phyloP scores from a whole-genome alignment of 208 protist genomes.

The Wallacemonas rigidus region DNA sequence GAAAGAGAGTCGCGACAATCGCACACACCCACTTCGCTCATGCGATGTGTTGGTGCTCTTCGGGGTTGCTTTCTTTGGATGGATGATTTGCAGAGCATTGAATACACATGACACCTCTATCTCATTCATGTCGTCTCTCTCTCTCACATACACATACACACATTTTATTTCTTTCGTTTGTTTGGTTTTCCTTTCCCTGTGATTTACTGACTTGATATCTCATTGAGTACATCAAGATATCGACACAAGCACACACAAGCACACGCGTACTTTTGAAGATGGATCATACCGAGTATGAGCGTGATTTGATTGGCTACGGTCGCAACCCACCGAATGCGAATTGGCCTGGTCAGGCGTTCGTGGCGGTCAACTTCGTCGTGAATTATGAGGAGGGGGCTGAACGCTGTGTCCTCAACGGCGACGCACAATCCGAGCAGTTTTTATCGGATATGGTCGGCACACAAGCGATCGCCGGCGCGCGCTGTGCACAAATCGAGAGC shows the following conservation, averaged over 20 bases:
- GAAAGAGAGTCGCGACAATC: neutral
- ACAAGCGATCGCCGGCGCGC: constrained; percentile 15
- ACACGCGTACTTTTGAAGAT: neutral
- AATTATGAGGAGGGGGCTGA: constrained; percentile 36
- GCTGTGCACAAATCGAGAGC: constrained; percentile 36
- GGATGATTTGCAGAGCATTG: too few relatives aligned
- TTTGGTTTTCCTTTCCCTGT: too few relatives aligned
- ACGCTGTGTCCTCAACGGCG: constrained; percentile 32
- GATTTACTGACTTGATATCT: too few relatives aligned
- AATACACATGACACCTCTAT: too few relatives aligned
- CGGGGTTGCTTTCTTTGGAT: too few relatives aligned
- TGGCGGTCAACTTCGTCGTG: constrained; percentile 38
- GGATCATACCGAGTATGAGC: constrained; percentile 23
- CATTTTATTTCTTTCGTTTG: too few relatives aligned
- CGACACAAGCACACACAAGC: too few relatives aligned
- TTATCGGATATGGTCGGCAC: constrained; percentile 36
- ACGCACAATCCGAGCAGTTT: constrained; percentile 26
- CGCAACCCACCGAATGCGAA: constrained; percentile 20
- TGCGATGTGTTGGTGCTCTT: neutral
- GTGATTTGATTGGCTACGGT: constrained; percentile 39
- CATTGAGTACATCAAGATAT: too few relatives aligned
- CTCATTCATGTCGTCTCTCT: too few relatives aligned
- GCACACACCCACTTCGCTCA: neutral
- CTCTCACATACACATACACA: too few relatives aligned
- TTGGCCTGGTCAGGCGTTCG: constrained; percentile 28